Conservation (phyloP, 179 eudicot species). For the Silene coronaria region DNA sequence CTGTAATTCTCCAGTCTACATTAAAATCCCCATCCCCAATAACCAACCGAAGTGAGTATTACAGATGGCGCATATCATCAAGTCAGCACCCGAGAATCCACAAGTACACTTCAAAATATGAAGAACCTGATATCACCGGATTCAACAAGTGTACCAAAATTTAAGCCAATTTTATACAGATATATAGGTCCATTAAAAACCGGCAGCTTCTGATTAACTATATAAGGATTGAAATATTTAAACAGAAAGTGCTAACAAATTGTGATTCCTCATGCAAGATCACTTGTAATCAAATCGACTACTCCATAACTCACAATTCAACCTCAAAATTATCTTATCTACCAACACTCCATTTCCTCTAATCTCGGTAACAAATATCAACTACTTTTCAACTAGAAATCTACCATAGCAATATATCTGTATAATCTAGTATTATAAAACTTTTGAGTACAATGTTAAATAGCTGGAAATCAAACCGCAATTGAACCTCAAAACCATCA, state of each 20-base stretch:
- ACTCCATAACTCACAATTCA: not conserved
- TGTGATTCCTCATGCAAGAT: not conserved
- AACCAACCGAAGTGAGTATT: not conserved
- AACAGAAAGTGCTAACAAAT: not conserved
- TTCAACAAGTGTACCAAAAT: not conserved
- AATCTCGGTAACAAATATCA: not conserved
- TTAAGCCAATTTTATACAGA: not conserved
- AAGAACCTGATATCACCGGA: not conserved
- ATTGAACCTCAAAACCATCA: not conserved
- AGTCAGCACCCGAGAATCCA: not conserved
- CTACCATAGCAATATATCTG: not conserved
- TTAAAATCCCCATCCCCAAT: not conserved
- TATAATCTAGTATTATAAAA: too few species aligned
- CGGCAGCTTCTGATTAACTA: not conserved
- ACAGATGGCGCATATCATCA: not conserved
- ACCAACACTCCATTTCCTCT: not conserved
- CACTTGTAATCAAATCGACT: not conserved
- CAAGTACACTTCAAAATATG: not conserved
- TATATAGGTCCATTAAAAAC: not conserved
- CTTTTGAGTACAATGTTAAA: too few species aligned
- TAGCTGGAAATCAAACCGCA: too few species aligned
- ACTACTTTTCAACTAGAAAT: not conserved
- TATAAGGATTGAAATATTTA: not conserved
- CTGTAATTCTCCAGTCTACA: not conserved
- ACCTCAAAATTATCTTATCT: not conserved